Evolutionary conservation across 2,329 filamentous ascomycete genomes (phyloP).

Genomic region (Alternaria consortialis): DNA sequence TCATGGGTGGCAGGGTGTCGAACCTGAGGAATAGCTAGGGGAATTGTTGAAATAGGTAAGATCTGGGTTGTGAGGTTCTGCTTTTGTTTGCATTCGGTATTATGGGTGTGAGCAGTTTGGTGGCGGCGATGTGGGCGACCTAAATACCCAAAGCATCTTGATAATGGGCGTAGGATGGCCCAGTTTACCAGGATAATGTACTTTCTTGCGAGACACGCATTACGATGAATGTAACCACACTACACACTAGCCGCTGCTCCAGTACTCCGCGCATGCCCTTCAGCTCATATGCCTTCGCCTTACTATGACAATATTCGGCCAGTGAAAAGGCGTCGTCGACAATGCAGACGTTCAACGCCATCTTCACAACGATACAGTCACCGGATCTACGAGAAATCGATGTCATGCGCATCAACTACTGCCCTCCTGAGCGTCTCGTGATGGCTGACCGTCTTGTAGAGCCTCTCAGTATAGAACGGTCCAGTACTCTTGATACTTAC

Average conservation of each 20-base stretch:
- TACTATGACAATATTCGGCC: too few species aligned
- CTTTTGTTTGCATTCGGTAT: not conserved
- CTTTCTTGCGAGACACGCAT: not conserved
- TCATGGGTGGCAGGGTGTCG: conserved; percentile 28
- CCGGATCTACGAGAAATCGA: not conserved
- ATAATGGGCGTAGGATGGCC: not conserved
- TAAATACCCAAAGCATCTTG: not conserved
- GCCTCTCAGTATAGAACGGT: not conserved
- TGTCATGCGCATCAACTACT: not conserved
- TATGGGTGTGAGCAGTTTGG: not conserved
- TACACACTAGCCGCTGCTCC: not conserved
- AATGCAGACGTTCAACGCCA: not conserved
- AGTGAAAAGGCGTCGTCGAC: not conserved
- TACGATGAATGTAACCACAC: not conserved
- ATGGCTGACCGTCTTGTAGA: not conserved
- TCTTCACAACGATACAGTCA: not conserved
- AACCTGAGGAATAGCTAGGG: conserved; percentile 33
- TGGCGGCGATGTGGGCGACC: not conserved
- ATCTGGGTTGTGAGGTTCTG: not conserved
- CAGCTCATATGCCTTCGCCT: not conserved
- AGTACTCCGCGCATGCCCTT: not conserved
- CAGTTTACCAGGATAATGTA: not conserved
- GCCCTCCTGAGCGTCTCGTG: not conserved
- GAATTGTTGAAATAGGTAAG: not conserved
- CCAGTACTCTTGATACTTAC: not conserved